phyloP scores from a whole-genome alignment of 192 early-diverging fungal genomes.

The Dimargaris xerosporica region DNA sequence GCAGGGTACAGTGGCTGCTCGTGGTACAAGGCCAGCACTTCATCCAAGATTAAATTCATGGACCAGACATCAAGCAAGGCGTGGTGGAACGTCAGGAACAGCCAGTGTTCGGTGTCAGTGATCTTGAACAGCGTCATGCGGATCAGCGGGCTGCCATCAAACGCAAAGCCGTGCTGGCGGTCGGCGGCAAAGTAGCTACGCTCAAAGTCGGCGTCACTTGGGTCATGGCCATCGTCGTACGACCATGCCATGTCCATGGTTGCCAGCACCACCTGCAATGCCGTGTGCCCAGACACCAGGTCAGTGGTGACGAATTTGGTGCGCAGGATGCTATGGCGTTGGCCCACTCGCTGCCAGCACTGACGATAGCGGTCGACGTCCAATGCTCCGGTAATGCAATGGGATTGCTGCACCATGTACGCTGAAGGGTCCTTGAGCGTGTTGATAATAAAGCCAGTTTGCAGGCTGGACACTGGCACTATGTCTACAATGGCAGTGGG shows the following conservation, averaged over 20 bases:
- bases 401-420: slow-evolving; percentile 2
- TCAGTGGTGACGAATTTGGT: background rate
- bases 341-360: background rate
- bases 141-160: background rate
- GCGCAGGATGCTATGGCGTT: background rate
- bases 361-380: background rate
- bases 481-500: background rate
- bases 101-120: too few relatives aligned
- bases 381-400: background rate
- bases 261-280: background rate
- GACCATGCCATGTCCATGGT: background rate
- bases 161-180: background rate
- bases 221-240: background rate
- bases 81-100: background rate
- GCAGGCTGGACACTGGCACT: background rate
- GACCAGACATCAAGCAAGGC: too few relatives aligned
- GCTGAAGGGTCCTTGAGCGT: slow-evolving; percentile 6
- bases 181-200: background rate
- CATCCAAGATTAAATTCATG: too few relatives aligned
- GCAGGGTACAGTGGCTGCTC: too few relatives aligned
- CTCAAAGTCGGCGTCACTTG: background rate
- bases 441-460: background rate
- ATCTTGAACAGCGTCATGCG: background rate
- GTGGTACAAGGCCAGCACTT: too few relatives aligned
- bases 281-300: background rate